Percentiles rank a stretch among this genome's conserved stretches.
Evolutionary conservation across 2,329 filamentous ascomycete genomes (phyloP).

Genomic region (Fusarium pseudograminearum): DNA sequence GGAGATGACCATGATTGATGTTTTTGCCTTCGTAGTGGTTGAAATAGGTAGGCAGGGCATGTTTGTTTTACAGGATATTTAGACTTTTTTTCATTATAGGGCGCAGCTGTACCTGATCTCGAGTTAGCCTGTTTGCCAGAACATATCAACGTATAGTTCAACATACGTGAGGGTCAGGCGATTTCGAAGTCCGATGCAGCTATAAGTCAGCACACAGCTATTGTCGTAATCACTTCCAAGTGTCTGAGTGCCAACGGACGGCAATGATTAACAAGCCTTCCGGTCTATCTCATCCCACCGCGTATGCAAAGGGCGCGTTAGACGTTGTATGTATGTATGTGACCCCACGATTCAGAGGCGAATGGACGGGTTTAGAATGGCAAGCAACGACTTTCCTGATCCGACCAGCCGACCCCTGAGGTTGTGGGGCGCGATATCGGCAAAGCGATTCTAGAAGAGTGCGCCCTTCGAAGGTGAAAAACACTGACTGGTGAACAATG

Average conservation of each 20-base stretch:
- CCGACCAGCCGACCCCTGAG: slow-evolving; percentile 13
- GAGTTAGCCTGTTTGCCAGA: no score
- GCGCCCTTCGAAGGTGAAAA: slow-evolving; percentile 29
- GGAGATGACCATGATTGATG: neutral
- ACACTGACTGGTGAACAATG: slow-evolving; percentile 6
- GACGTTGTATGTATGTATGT: neutral
- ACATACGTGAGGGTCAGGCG: no score
- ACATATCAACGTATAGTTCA: no score
- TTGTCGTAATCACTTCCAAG: neutral
- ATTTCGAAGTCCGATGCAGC: no score
- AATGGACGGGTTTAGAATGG: slow-evolving; percentile 17
- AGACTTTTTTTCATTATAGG: neutral
- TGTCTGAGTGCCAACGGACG: no score
- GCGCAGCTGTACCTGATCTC: accelerated
- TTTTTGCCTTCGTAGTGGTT: neutral
- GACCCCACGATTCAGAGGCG: slow-evolving; percentile 6
- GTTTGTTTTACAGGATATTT: neutral
- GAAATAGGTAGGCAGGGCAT: neutral
- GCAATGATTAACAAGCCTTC: neutral
- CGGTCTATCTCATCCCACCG: neutral
- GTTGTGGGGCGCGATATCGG: slow-evolving; percentile 43
- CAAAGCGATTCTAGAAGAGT: slow-evolving; percentile 18
- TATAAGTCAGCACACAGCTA: neutral
- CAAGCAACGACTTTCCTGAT: slow-evolving; percentile 18
- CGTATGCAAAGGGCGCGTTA: slow-evolving; percentile 22